Evolutionary conservation across 73 alveolate species (phyloP).

Genomic region (Urostyla sp.): DNA sequence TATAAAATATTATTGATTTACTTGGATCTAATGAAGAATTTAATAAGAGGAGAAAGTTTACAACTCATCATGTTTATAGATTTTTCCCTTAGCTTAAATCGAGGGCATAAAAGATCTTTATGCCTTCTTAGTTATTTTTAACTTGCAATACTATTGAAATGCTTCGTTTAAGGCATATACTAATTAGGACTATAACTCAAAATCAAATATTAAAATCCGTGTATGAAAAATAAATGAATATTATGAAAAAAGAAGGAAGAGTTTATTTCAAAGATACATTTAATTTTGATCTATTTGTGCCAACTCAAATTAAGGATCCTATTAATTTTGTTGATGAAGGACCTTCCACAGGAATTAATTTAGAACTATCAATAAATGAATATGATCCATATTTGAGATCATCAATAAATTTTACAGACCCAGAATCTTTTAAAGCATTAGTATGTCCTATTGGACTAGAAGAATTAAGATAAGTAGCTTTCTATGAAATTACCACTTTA

Average conservation of each 20-base stretch:
- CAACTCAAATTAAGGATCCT: conserved; percentile 5
- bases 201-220: conserved; percentile 71
- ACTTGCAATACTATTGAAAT: conserved; percentile 87
- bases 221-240: conserved; percentile 71
- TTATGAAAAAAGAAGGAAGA: conserved; percentile 70
- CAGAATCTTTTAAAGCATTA: conserved; percentile 76
- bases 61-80: conserved; percentile 32
- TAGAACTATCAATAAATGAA: conserved; percentile 80
- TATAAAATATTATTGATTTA: background rate
- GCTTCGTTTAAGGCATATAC: conserved; percentile 76
- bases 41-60: conserved; percentile 10
- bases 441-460: conserved; percentile 82
- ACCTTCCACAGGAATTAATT: conserved; percentile 69
- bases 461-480: conserved; percentile 78
- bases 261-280: conserved; percentile 52
- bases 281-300: conserved; percentile 38
- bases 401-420: conserved; percentile 77
- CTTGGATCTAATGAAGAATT: background rate
- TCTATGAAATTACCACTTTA: conserved; percentile 83
- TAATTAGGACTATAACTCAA: conserved; percentile 71
- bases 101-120: conserved; percentile 33
- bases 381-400: conserved; percentile 84
- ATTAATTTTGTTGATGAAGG: conserved; percentile 71
- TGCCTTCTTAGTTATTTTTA: conserved; percentile 72
- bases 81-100: conserved; percentile 54